Conservation (phyloP, 345 rosid genomes). For the Euphorbia peplus region DNA sequence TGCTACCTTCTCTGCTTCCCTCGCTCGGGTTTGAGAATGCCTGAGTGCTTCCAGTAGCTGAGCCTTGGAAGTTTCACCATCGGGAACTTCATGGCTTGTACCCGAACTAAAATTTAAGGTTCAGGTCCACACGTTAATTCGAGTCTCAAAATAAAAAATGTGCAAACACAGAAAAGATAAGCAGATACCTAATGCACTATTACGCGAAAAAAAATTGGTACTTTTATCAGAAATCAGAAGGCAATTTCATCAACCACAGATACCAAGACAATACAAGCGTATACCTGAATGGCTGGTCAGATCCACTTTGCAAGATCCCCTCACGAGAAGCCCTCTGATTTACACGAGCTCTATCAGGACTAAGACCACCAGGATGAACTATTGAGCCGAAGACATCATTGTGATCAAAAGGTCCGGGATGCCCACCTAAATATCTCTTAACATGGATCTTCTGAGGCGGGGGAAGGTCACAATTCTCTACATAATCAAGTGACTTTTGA, state of each 20-base stretch:
- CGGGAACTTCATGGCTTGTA: slow-evolving; percentile 26
- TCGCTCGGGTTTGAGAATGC: slow-evolving; percentile 94
- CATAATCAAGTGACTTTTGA: slow-evolving; percentile 58
- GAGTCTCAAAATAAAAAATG: not conserved
- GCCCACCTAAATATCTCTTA: slow-evolving; percentile 38
- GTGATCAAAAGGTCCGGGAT: slow-evolving; percentile 30
- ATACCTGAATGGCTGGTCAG: slow-evolving; percentile 44
- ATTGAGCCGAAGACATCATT: slow-evolving; percentile 33
- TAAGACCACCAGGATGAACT: slow-evolving; percentile 21
- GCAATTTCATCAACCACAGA: not conserved
- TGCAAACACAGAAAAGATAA: no score
- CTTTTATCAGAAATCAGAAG: not conserved
- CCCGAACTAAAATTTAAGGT: slow-evolving; percentile 18
- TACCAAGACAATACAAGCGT: not conserved
- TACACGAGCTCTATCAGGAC: slow-evolving; percentile 14
- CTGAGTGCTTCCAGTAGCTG: slow-evolving; percentile 82
- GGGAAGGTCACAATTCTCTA: slow-evolving; percentile 89
- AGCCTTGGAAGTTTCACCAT: slow-evolving; percentile 56
- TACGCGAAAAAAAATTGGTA: not conserved
- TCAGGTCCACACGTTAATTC: not conserved
- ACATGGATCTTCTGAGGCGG: slow-evolving; percentile 57
- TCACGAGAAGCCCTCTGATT: slow-evolving; percentile 31
- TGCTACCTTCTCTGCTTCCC: slow-evolving; percentile 95
- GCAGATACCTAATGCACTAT: no score
- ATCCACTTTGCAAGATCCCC: slow-evolving; percentile 24